Percentiles rank a stretch among this genome's conserved stretches.
Conservation (phyloP, 2,329 filamentous ascomycete species). For the Neofusicoccum umdonicola region DNA sequence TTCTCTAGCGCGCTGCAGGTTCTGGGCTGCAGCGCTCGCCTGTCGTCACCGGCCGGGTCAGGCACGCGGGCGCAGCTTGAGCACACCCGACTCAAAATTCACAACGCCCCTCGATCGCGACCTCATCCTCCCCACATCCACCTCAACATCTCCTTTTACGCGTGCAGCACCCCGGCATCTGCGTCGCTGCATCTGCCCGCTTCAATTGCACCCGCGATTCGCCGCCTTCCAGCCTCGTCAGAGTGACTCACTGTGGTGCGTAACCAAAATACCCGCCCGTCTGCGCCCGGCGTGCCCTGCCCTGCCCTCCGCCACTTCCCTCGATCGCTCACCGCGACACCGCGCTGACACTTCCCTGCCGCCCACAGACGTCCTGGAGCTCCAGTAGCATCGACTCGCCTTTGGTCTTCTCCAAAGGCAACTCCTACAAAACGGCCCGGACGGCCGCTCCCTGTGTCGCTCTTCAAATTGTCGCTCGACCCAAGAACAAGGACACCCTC, state of each 20-base stretch:
- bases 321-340: not conserved
- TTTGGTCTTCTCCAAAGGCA: constrained; percentile 46
- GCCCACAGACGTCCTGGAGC: constrained; percentile 9
- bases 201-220: constrained; percentile 2
- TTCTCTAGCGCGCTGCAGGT: constrained; percentile 8
- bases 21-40: not conserved
- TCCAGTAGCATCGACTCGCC: constrained; percentile 22
- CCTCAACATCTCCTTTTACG: not conserved
- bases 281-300: not conserved
- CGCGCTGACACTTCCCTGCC: not conserved
- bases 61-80: constrained; percentile 6
- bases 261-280: not conserved
- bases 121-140: not conserved
- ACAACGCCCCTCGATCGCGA: constrained; percentile 10
- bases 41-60: constrained; percentile 8
- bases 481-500: constrained; percentile 47
- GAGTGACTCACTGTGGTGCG: constrained; percentile 17
- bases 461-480: constrained; percentile 48
- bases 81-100: constrained; percentile 18
- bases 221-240: not conserved
- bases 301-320: constrained; percentile 5
- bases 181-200: not conserved
- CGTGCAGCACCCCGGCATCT: not conserved
- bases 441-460: constrained; percentile 42
- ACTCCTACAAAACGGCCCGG: constrained; percentile 42